Base-by-base conservation (phyloP, 2,329 filamentous ascomycete genomes). In the Xylaria sp. region DNA sequence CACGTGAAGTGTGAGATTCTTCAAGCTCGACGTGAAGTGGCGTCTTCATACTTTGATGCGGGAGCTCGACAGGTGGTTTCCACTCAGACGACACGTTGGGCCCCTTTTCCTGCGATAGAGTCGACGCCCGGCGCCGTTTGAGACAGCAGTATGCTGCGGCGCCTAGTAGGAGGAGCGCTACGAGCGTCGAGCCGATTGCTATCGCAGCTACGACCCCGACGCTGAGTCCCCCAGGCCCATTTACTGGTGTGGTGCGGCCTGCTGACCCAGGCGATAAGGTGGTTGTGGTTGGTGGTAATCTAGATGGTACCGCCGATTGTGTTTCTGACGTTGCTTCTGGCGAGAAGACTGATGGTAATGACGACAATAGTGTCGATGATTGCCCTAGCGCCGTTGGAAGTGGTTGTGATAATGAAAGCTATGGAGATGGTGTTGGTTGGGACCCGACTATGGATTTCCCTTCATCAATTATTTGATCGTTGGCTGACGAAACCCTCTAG, bases 161-260 rank as follows among this genome's bases (percentile, higher is more conserved):
- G 15, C 45, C 56, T 28, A 48, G 23, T 34, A 65, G 46, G 1
- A 65, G 56, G 3, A 65, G 57, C n/a, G 39, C 63, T 9, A 9
- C 25, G 30, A 65, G 56, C 6, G 50, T 61, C 6, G 48, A 10
- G 15, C 50, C 41, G 23, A 61, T 50, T 4, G 57, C 57, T 30
- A 61, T 56, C 13, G 23, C 41, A 3, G 41, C 50, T 5, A 56
- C 41, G 15, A 56, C 18, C 5, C 57, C 41, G 39, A 18, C 20
- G 20, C 23, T 36, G 28, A 56, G 30, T 36, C 41, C 63, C 13
- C 25, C 23, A 4, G 20, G 3, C 1, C 48, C 23, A 6, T 56
- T 48, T 20, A 15, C 9, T 20, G 28, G 41, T 1, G 46, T 56
- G 25, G 18, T 56, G 13, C 39, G 20, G 4, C n/a, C 32, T 32